These are phyloP conservation scores for Boletus rufocinnamomeus DNA, from an alignment of 768 basidiomycete genomes.

Conservation along the genomic window DNA sequence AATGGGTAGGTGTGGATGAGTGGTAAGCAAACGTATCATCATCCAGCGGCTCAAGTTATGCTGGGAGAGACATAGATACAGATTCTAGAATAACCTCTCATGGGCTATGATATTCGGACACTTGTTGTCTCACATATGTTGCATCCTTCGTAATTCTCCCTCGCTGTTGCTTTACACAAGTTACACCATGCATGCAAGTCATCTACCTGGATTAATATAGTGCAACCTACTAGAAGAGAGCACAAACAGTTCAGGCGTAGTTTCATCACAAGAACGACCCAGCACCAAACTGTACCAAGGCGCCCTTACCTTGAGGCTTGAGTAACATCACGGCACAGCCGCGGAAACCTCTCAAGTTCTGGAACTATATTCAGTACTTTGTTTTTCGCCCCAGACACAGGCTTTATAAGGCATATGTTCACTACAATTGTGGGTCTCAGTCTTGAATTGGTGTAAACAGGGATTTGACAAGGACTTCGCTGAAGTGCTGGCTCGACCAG, in stretches of 20 bases:
- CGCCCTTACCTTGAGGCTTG: background rate
- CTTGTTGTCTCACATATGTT: conserved; percentile 9
- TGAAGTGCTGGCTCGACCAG: too few species aligned
- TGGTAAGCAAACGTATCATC: conserved; percentile 29
- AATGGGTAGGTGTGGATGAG: conserved; percentile 28
- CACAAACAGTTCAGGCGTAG: background rate
- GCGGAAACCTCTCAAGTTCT: background rate
- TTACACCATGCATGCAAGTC: background rate
- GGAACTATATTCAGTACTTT: too few species aligned
- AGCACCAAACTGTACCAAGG: background rate
- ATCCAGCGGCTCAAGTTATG: background rate
- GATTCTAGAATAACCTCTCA: conserved; percentile 9
- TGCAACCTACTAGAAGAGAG: background rate
- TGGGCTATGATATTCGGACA: background rate
- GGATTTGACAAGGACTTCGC: background rate
- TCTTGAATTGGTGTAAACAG: background rate
- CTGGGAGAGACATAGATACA: conserved; percentile 12
- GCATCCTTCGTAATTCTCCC: background rate
- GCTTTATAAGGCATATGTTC: too few species aligned
- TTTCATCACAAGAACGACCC: background rate
- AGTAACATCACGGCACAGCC: background rate
- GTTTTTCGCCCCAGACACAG: too few species aligned
- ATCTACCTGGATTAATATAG: conserved; percentile 6
- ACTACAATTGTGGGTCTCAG: background rate
- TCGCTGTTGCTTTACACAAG: background rate